Conservation (phyloP, 306 rosid species). For the Lathyrus aphaca region DNA sequence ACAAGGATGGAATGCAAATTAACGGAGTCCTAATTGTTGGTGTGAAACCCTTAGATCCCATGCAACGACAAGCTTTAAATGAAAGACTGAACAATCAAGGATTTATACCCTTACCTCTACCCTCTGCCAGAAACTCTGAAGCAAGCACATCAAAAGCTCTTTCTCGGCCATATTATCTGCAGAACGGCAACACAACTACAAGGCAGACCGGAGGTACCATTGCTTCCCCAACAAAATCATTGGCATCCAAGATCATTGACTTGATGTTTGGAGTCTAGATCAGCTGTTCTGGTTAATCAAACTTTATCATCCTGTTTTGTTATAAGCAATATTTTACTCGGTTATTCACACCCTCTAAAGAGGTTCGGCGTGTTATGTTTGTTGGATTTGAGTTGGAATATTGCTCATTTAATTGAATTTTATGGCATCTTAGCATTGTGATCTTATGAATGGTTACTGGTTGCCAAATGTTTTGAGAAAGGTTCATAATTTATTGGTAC, state of each 20-base stretch:
- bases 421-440: slow-evolving; percentile 25
- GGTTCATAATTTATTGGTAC: background rate
- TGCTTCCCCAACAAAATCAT: slow-evolving; percentile 92
- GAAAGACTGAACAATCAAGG: slow-evolving; percentile 74
- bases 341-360: slow-evolving; percentile 32
- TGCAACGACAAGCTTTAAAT: slow-evolving; percentile 78
- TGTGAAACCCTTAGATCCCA: slow-evolving; percentile 91
- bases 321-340: slow-evolving; percentile 40
- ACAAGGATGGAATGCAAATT: slow-evolving; percentile 87
- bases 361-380: slow-evolving; percentile 25
- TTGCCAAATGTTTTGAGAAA: slow-evolving; percentile 27
- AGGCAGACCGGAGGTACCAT: slow-evolving; percentile 81
- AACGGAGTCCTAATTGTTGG: slow-evolving; percentile 90
- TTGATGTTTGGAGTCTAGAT: slow-evolving; percentile 92
- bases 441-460: slow-evolving; percentile 22
- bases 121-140: slow-evolving; percentile 61
- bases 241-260: slow-evolving; percentile 86
- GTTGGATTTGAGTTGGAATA: slow-evolving; percentile 36
- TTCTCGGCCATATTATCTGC: slow-evolving; percentile 67
- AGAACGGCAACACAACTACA: slow-evolving; percentile 60
- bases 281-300: slow-evolving; percentile 38
- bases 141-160: slow-evolving; percentile 51
- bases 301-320: slow-evolving; percentile 27
- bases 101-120: slow-evolving; percentile 71
- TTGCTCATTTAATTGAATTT: slow-evolving; percentile 31